Evolutionary conservation across 768 basidiomycete genomes (phyloP), one percentile per base, ranked within the genome.

Genomic region (Hirschioporus abietinus): DNA sequence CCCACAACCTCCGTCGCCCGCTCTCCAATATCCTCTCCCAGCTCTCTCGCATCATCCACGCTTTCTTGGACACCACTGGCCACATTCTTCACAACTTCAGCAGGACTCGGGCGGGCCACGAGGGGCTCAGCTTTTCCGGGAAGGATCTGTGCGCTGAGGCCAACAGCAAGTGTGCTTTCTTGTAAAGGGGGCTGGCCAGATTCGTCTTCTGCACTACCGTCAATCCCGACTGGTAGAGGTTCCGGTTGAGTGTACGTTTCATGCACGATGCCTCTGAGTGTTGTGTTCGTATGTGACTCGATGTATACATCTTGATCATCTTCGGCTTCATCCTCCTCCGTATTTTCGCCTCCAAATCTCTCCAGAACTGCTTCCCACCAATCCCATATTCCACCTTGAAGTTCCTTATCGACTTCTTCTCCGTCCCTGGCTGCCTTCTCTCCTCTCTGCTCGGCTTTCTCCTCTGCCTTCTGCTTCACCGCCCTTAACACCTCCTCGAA

Each of bases 91-190:
- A 20, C 69, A 20, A 60, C 25, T 24, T 66, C 66, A 9, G 17
- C 18, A 9, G 66, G 34, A 8, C 20, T 57, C 25, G 34, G 2
- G 25, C 42, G 35, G 10, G 63, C 60, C 7, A 24, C 60, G 15
- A 52, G 34, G 3, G 64, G 26, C 18, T 35, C 59, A 7, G 62
- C 74, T 27, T 71, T 71, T 8, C 70, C 72, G 2, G 71, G 72
- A 26, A 76, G 67, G n/a, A 75, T 65, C 64, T 76, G 74, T 35
- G 71, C 67, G 5, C 69, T 72, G 18, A 75, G 63, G 23, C 75
- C 75, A 12, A 76, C 62, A 20, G 74, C 73, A 17, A 75, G 65
- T 1, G 68, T 66, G 20, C 70, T 71, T 66, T 72, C 72, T 58
- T 69, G 66, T 2, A 35, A 36, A 1, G 67, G 7, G 30, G 64